Conservation (phyloP, 2,329 filamentous ascomycete species). For the Pleurostoma richardsiae region DNA sequence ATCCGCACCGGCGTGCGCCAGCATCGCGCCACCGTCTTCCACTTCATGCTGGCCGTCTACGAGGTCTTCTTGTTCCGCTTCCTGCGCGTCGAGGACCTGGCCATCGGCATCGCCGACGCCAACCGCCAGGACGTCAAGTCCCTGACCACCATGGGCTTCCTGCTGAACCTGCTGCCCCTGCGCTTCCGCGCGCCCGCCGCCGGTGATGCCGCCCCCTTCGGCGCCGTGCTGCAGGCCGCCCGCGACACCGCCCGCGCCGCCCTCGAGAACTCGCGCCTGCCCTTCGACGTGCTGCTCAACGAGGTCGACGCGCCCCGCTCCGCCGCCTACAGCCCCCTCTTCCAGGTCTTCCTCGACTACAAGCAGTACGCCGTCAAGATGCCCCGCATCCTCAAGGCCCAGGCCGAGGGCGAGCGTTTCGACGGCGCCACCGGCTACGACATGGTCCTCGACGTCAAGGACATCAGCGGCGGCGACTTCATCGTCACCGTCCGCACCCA, state of each 20-base stretch:
- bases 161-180: conserved; percentile 44
- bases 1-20: background rate
- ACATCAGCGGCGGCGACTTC: conserved; percentile 12
- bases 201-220: conserved; percentile 14
- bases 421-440: conserved; percentile 17
- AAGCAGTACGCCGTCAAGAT: conserved; percentile 1
- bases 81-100: conserved; percentile 26
- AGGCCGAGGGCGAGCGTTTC: too few species aligned
- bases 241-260: conserved; percentile 23
- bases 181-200: conserved; percentile 22
- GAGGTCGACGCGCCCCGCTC: conserved; percentile 34
- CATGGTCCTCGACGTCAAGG: conserved; percentile 29
- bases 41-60: conserved; percentile 38
- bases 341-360: conserved; percentile 37
- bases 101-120: conserved; percentile 43
- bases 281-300: conserved; percentile 42
- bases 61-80: conserved; percentile 28
- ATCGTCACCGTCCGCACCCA: conserved; percentile 20
- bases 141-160: conserved; percentile 33
- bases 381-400: too few species aligned
- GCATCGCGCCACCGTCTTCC: conserved; percentile 28
- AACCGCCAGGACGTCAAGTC: conserved; percentile 29
- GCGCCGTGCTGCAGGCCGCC: conserved; percentile 17
- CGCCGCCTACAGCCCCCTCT: conserved; percentile 34
- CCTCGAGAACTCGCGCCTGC: conserved; percentile 35